Percentiles rank a stretch among this genome's conserved stretches.
Evolutionary conservation across 75 land plant genomes (phyloP).

Genomic region (Selaginella moellendorffii): DNA sequence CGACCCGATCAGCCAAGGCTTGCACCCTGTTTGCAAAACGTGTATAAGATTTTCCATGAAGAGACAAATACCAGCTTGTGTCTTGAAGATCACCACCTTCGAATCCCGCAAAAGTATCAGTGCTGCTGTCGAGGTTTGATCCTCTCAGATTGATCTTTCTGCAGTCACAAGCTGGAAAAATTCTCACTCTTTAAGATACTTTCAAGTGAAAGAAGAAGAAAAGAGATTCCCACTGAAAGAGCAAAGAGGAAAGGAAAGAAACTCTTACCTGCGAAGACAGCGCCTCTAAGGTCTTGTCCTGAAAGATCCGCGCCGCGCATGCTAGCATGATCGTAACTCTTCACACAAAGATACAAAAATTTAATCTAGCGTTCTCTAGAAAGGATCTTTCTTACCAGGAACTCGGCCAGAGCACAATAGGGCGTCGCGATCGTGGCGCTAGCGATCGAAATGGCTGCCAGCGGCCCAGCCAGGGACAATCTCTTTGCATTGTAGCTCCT

Average conservation of each 20-base stretch:
- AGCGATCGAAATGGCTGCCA: too few relatives aligned
- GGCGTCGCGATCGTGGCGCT: too few relatives aligned
- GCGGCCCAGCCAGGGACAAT: too few relatives aligned
- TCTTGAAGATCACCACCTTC: constrained; percentile 16
- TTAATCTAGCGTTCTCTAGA: too few relatives aligned
- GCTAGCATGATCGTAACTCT: constrained; percentile 23
- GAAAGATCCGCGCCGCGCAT: constrained; percentile 18
- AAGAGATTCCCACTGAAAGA: background rate
- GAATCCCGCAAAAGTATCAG: constrained; percentile 21
- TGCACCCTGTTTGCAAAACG: constrained; percentile 11
- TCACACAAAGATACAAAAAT: too few relatives aligned
- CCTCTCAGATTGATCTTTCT: constrained; percentile 19
- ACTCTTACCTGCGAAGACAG: constrained; percentile 17
- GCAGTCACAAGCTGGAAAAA: constrained; percentile 22
- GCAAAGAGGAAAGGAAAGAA: background rate
- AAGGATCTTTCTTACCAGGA: too few relatives aligned
- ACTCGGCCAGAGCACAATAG: too few relatives aligned
- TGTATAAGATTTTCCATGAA: background rate
- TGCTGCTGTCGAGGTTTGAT: constrained; percentile 20
- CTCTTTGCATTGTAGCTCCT: too few relatives aligned
- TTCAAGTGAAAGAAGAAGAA: background rate
- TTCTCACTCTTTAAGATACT: background rate
- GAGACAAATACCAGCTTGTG: constrained; percentile 14
- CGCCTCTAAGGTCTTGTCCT: constrained; percentile 17
- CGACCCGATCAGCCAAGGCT: constrained; percentile 21